Evolutionary conservation across 1,284 basidiomycete species (phyloP).

Genomic region (Tylopilus orsonianus): DNA sequence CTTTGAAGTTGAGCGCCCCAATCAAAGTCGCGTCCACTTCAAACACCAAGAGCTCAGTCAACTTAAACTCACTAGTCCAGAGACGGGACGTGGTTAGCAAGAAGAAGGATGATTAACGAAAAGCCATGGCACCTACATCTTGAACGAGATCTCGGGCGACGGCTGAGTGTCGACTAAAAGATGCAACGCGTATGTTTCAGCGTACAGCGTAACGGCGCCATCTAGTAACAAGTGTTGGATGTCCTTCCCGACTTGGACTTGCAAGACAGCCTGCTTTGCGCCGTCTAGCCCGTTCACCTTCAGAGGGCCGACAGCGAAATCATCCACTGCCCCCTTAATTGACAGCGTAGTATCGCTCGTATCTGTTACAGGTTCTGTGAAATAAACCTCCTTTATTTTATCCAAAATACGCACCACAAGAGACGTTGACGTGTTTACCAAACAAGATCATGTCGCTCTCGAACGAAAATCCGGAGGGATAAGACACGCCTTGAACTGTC

Average conservation of each 20-base stretch:
- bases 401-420: slow-evolving; percentile 2
- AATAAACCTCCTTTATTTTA: background rate
- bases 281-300: slow-evolving; percentile 4
- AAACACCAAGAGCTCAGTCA: slow-evolving; percentile 9
- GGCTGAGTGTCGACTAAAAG: slow-evolving; percentile 9
- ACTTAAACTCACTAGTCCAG: slow-evolving; percentile 6
- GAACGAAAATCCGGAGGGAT: slow-evolving; percentile 13
- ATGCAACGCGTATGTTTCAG: slow-evolving; percentile 2
- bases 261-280: slow-evolving; percentile 5
- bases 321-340: slow-evolving; percentile 5
- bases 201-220: slow-evolving; percentile 8
- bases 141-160: slow-evolving; percentile 6
- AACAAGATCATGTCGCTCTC: slow-evolving; percentile 9
- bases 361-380: background rate
- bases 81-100: background rate
- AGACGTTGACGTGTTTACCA: slow-evolving; percentile 2
- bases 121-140: background rate
- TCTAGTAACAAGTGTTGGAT: slow-evolving; percentile 8
- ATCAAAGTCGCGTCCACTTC: slow-evolving; percentile 7
- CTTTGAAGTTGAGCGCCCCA: slow-evolving; percentile 1
- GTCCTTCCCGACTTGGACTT: slow-evolving; percentile 7
- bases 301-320: slow-evolving; percentile 9
- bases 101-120: background rate
- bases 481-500: slow-evolving; percentile 1
- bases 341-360: background rate